Base-by-base conservation (phyloP, 2,329 filamentous ascomycete species). In the Beauveria scarabaeidicola region DNA sequence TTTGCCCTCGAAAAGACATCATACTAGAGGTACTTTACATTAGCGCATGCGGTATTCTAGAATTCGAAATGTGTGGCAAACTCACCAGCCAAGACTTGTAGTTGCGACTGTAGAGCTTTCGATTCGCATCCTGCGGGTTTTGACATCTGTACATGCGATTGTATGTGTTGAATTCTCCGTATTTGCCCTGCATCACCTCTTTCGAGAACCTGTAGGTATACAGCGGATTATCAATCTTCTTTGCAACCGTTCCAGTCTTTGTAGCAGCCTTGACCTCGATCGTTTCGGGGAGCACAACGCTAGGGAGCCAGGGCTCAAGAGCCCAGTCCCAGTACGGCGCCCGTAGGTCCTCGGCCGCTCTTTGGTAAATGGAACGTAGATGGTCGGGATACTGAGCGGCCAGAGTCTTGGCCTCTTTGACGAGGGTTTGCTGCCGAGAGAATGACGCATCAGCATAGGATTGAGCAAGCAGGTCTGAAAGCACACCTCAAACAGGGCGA, bases 311-410 rank as follows among this genome's bases (percentile, higher is more conserved):
- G 3, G 73, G 63, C 36, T 77, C 66, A 3, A 64, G 61, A 1
- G 74, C 79, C 81, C 80, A 84, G 68, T 83, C 81, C 81, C 81
- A 83, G 68, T 73, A 82, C 2, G 81, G 79, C 7, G 76, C 68
- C 32, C 80, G 75, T 32, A 83, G 73, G 0, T 65, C 69, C 36
- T 77, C 69, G 3, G 79, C 80, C 2, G 80, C 79, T 2, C 71
- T 63, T 23, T 67, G 62, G 64, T 83, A 83, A 25, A 62, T 64
- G 59, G 46, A 64, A 59, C 63, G 71, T 63, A 63, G 72, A 60
- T 29, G 65, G 56, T 58, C 64, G 17, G 71, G 73, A 63, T 82
- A 83, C 40, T 70, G 66, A 9, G 64, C 65, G 21, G 81, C 81
- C 27, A 83, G 75, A 3, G 65, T 66, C 64, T 75, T 74, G 48